Conservation (phyloP, 345 rosid species). For the Streptanthus diversifolius region DNA sequence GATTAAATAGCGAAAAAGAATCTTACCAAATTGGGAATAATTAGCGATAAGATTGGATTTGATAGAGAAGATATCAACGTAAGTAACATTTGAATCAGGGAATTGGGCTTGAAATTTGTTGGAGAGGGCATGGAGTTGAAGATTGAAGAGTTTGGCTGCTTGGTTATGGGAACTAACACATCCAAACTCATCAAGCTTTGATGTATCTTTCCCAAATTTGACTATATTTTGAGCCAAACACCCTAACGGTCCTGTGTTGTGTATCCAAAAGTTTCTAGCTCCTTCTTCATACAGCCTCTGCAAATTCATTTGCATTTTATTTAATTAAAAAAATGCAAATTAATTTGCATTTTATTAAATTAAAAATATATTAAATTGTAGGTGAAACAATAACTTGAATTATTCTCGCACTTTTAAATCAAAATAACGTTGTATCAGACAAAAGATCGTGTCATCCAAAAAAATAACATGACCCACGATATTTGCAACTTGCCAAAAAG, state of each 20-base stretch:
- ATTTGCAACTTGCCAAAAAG: too few species aligned
- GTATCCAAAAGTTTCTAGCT: constrained; percentile 87
- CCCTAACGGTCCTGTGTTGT: constrained; percentile 94
- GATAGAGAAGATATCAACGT: constrained; percentile 72
- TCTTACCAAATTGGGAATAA: constrained; percentile 70
- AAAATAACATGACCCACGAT: too few species aligned
- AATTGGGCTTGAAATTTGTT: constrained; percentile 62
- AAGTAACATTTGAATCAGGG: constrained; percentile 62
- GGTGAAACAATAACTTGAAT: not conserved
- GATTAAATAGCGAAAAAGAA: not conserved
- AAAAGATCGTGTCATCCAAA: not conserved
- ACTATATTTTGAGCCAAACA: constrained; percentile 89
- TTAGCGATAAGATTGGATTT: constrained; percentile 68
- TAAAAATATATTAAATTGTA: not conserved
- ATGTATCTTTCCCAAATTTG: constrained; percentile 73
- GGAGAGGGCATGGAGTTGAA: constrained; percentile 79
- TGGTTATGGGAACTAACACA: constrained; percentile 77
- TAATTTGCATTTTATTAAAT: not conserved
- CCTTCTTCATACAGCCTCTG: constrained; percentile 81
- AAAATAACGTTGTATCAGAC: not conserved
- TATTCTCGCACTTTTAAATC: not conserved
- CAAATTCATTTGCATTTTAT: not conserved
- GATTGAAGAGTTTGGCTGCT: constrained; percentile 80
- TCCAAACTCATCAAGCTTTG: constrained; percentile 81
- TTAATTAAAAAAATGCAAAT: constrained; percentile 21